These are phyloP conservation scores for Xylaria sp. DNA, from an alignment of 2,329 filamentous ascomycete species.

Conservation along the genomic window DNA sequence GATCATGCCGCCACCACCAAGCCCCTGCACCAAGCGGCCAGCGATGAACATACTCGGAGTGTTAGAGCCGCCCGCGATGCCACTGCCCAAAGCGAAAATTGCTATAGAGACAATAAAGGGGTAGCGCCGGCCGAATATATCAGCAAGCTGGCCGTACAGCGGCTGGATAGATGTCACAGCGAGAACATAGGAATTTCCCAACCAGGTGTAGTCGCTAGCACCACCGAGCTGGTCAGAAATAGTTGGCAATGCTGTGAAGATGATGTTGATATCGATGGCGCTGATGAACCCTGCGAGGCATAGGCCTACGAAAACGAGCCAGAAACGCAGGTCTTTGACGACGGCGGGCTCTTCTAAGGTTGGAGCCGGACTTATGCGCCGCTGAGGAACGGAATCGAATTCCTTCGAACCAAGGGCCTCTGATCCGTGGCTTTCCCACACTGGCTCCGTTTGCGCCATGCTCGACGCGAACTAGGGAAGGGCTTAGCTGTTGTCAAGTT, in stretches of 20 bases:
- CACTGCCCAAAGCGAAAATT: constrained; percentile 60
- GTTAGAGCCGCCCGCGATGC: constrained; percentile 55
- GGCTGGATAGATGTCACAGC: constrained; percentile 55
- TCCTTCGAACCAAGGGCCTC: background rate
- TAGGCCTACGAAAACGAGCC: background rate
- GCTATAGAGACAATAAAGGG: constrained; percentile 51
- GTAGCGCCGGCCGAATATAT: constrained; percentile 59
- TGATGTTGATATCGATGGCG: background rate
- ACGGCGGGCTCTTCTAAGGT: background rate
- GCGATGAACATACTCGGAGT: constrained; percentile 27
- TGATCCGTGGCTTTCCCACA: too few relatives aligned
- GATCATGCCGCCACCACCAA: constrained; percentile 40
- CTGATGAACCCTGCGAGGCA: background rate
- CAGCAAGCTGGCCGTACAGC: constrained; percentile 56
- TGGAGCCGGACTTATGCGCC: background rate
- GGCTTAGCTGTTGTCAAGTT: too few relatives aligned
- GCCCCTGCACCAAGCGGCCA: constrained; percentile 57
- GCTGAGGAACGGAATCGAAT: background rate
- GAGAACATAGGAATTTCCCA: constrained; percentile 33
- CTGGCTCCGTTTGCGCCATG: too few relatives aligned
- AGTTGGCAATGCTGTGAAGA: background rate
- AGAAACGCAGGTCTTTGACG: background rate
- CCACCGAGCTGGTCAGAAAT: constrained; percentile 20
- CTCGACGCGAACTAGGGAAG: too few relatives aligned
- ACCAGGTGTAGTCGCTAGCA: constrained; percentile 33